Evolutionary conservation across 495 filamentous ascomycete species (phyloP), one percentile per base, ranked within the genome.

Genomic region (Penicillium canescens): DNA sequence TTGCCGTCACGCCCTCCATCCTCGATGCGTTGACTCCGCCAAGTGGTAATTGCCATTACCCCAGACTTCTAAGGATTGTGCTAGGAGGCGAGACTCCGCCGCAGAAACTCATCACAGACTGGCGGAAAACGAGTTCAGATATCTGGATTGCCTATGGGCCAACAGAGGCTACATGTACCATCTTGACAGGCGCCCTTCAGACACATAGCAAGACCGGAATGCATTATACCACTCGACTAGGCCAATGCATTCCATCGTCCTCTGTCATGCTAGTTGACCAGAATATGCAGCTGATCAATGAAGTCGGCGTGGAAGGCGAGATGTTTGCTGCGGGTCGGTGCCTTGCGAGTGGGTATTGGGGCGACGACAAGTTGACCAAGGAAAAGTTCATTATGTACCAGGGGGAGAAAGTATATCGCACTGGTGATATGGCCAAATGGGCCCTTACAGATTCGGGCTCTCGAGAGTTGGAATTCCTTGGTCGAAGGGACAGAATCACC

Each of bases 141-240:
- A 44, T 67, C 36, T 65, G 52, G 16, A 58, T 61, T 34, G 54
- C 35, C 33, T 65, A 65, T 46, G 62, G 62, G 14, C 62, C 62
- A 14, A 54, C 62, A 2, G 62, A 65, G 38, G 49, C 62, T 0
- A 70, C 67, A 2, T 46, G 52, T 41, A 42, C 55, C 31, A 38
- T 46, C 18, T 42, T 26, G 36, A 57, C 48, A 38, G 55, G 42
- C n/a, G 47, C 54, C 16, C 52, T 56, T 16, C 33, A 12, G 18
- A 50, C 46, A 42, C 3, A 36, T 21, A 39, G 31, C n/a, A 31
- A 42, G 9, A 48, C 45, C 16, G 45, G 45, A 18, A 6, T 6
- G 23, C 23, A 36, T 37, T 24, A 48, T 23, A 18, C 45, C 14
- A 48, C 31, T n/a, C 12, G 45, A 23, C 18, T 48, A 8, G 33